phyloP scores from a whole-genome alignment of 2,329 filamentous ascomycete genomes.

The Ploettnerulaceae sp. region DNA sequence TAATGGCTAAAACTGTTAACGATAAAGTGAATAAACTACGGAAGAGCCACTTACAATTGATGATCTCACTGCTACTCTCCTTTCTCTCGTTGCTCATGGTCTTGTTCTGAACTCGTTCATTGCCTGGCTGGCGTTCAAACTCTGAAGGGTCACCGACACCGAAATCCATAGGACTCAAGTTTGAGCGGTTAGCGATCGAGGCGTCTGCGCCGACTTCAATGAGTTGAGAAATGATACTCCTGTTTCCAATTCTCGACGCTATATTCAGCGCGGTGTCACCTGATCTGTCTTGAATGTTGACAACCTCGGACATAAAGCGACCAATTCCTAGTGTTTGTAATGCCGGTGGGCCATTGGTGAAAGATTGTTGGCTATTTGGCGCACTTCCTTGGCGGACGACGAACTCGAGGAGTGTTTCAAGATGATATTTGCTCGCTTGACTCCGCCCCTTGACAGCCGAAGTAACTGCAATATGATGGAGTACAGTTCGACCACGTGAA shows the following conservation, averaged over 20 bases:
- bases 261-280: slow-evolving; percentile 95
- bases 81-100: slow-evolving; percentile 50
- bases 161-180: slow-evolving; percentile 87
- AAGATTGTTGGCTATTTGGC: slow-evolving; percentile 46
- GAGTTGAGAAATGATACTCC: slow-evolving; percentile 93
- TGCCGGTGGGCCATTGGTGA: slow-evolving; percentile 24
- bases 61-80: slow-evolving; percentile 75
- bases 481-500: slow-evolving; percentile 80
- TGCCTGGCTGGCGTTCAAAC: slow-evolving; percentile 39
- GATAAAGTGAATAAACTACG: slow-evolving; percentile 5
- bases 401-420: slow-evolving; percentile 91
- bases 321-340: slow-evolving; percentile 65
- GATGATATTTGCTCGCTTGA: slow-evolving; percentile 88
- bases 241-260: slow-evolving; percentile 86
- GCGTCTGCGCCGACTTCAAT: slow-evolving; percentile 92
- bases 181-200: slow-evolving; percentile 85
- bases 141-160: slow-evolving; percentile 68
- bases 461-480: slow-evolving; percentile 94
- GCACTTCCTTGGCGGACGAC: slow-evolving; percentile 79
- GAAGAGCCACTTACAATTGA: slow-evolving; percentile 58
- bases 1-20: slow-evolving; percentile 60
- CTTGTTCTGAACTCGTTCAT: slow-evolving; percentile 44
- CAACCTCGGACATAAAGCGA: slow-evolving; percentile 93
- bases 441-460: slow-evolving; percentile 93
- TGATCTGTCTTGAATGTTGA: slow-evolving; percentile 89